A percentile compares a stretch with the other conserved stretches of the same genome.
Conservation (phyloP, 129 eudicot genomes). For the Flaveria bidentis region DNA sequence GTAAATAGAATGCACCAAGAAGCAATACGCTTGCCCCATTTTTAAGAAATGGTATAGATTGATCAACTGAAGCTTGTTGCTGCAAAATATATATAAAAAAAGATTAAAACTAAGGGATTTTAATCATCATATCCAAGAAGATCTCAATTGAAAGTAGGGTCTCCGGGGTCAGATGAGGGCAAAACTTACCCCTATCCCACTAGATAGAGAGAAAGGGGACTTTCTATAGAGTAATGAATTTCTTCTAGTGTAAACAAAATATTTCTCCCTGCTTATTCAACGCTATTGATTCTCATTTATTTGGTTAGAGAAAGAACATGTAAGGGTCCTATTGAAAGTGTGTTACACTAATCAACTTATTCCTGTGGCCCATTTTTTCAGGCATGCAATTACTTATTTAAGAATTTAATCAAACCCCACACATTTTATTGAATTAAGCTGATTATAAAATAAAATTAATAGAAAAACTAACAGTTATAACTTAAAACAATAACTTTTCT, state of each 20-base stretch:
- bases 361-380: background rate
- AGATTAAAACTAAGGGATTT: background rate
- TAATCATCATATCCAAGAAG: no score
- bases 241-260: background rate
- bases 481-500: background rate
- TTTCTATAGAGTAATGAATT: background rate
- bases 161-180: no score
- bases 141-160: no score
- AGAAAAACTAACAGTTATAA: background rate
- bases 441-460: background rate
- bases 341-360: background rate
- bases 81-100: constrained; percentile 16
- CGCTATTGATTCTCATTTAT: background rate
- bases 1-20: constrained; percentile 82
- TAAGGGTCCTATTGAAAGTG: background rate
- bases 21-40: constrained; percentile 82
- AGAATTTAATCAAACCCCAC: background rate
- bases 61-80: constrained; percentile 76
- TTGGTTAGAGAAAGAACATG: background rate
- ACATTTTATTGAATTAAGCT: background rate
- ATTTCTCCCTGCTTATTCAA: background rate
- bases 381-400: background rate
- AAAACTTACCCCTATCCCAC: no score
- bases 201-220: no score
- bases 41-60: constrained; percentile 71